Conservation (phyloP, 2,329 filamentous ascomycete species). For the Trichoderma simmonsii region DNA sequence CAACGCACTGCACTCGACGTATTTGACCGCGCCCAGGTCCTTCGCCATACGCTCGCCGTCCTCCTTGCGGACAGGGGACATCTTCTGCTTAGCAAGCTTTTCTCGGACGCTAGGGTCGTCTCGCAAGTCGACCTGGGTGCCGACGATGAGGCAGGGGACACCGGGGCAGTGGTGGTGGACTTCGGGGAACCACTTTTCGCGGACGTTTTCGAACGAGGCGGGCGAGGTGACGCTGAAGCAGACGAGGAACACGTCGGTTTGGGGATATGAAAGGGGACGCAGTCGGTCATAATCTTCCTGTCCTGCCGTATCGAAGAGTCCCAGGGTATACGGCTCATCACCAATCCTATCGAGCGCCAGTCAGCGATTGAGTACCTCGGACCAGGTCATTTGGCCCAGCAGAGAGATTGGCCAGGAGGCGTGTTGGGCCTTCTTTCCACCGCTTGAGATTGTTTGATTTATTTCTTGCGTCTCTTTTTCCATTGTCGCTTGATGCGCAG, state of each 20-base stretch:
- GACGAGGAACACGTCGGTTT: constrained; percentile 97
- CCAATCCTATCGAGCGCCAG: constrained; percentile 69
- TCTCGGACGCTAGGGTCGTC: constrained; percentile 84
- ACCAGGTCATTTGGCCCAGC: neutral
- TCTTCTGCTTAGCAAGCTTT: constrained; percentile 93
- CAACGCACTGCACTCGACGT: constrained; percentile 96
- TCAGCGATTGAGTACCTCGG: constrained; percentile 4
- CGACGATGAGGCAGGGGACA: constrained; percentile 95
- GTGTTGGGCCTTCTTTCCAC: neutral
- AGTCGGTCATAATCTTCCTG: constrained; percentile 99
- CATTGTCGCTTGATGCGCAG: neutral
- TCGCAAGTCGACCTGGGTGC: constrained; percentile 93
- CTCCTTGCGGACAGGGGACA: constrained; percentile 86
- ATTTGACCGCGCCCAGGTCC: constrained; percentile 96
- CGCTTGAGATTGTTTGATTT: neutral
- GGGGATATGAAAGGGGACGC: constrained; percentile 92
- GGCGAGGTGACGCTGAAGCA: constrained; percentile 98
- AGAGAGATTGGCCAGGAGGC: neutral
- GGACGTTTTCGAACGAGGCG: constrained; percentile 97
- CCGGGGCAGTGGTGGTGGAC: constrained; percentile 98
- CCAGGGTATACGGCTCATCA: constrained; percentile 95
- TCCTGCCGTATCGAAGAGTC: constrained; percentile 96
- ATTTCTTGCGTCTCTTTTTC: neutral
- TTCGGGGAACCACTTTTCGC: constrained; percentile 98
- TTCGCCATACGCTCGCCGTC: constrained; percentile 96